Percentiles rank a stretch among this genome's conserved stretches.
phyloP scores from a whole-genome alignment of 768 basidiomycete genomes.

The Lanmaoa pseudosensibilis region DNA sequence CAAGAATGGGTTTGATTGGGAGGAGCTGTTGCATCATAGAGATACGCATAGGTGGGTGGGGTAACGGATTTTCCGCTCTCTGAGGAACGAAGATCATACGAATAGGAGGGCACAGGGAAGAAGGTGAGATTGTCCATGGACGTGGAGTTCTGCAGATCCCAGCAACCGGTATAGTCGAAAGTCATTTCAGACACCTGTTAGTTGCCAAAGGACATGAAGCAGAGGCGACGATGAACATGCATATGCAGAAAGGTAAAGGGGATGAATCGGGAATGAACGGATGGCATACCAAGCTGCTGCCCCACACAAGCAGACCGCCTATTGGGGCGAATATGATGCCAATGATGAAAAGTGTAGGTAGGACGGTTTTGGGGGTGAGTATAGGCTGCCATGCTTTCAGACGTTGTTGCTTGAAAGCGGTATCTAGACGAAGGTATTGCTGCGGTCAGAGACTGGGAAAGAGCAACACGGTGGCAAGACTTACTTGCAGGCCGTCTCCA shows the following conservation, averaged over 20 bases:
- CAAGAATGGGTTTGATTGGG: slow-evolving; percentile 60
- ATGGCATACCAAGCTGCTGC: slow-evolving; percentile 58
- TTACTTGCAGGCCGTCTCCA: slow-evolving; percentile 82
- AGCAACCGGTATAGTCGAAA: slow-evolving; percentile 93
- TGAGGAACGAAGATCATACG: slow-evolving; percentile 64
- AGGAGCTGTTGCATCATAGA: slow-evolving; percentile 47
- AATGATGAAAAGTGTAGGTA: slow-evolving; percentile 94
- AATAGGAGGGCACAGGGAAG: slow-evolving; percentile 58
- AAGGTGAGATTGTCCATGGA: slow-evolving; percentile 41
- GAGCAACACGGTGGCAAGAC: slow-evolving; percentile 30
- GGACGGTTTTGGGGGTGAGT: slow-evolving; percentile 94
- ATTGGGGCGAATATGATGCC: slow-evolving; percentile 95
- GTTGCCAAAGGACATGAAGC: background rate
- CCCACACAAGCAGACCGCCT: slow-evolving; percentile 94
- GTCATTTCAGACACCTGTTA: slow-evolving; percentile 86
- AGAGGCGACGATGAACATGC: background rate
- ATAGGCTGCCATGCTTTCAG: slow-evolving; percentile 99
- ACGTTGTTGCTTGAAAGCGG: slow-evolving; percentile 98
- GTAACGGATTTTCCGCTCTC: slow-evolving; percentile 45
- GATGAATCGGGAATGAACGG: slow-evolving; percentile 26
- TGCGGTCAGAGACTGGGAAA: slow-evolving; percentile 15
- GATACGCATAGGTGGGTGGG: slow-evolving; percentile 75
- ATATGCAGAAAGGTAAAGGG: slow-evolving; percentile 2
- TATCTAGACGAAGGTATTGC: slow-evolving; percentile 53
- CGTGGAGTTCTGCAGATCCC: slow-evolving; percentile 48